Base-by-base conservation (phyloP, 2,329 filamentous ascomycete species). In the Fusarium odoratissimum region DNA sequence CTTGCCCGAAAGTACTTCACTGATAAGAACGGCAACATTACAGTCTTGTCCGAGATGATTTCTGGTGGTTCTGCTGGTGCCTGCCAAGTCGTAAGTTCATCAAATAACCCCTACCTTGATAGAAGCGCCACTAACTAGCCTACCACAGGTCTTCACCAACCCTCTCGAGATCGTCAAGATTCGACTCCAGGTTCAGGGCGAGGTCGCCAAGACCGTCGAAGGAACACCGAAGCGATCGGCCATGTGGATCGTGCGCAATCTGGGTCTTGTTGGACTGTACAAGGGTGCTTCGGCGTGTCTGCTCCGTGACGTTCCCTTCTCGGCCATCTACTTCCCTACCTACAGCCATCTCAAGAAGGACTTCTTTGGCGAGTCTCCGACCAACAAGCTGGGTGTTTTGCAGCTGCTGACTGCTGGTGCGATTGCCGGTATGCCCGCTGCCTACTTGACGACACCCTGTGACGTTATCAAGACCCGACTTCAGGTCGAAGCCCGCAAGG, bases 161-260 rank as follows among this genome's bases (percentile, higher is more conserved):
- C 96, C 96, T 31, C 91, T 99, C 23, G 96, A 99, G 83, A 99
- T 99, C 80, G 96, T 99, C 86, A 99, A 99, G 88, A 99, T 99
- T 80, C 93, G 96, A 75, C 91, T 99, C 59, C 96, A 99, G 83
- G 93, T 99, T 30, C 96, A 99, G 85, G 96, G 96, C 67, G 96
- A 99, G 84, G 91, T 98, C 45, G 92, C 94, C 73, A 98, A 98
- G 86, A 93, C 88, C 52, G 91, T 94, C 31, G 93, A 96, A 73
- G 92, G 91, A 65, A 89, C 92, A 21, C 94, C 93, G 58, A 95
- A 93, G 83, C 93, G 96, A 75, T 97, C 95, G 16, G 96, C 96
- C 64, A 93, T 98, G 86, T 99, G 96, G 96, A 98, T 99, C 76
- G 93, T 98, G 69, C 92, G 92, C 81, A 98, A 99, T 84, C 87